phyloP scores from a whole-genome alignment of 192 early-diverging fungal genomes.

The Jimgerdemannia lactiflua region DNA sequence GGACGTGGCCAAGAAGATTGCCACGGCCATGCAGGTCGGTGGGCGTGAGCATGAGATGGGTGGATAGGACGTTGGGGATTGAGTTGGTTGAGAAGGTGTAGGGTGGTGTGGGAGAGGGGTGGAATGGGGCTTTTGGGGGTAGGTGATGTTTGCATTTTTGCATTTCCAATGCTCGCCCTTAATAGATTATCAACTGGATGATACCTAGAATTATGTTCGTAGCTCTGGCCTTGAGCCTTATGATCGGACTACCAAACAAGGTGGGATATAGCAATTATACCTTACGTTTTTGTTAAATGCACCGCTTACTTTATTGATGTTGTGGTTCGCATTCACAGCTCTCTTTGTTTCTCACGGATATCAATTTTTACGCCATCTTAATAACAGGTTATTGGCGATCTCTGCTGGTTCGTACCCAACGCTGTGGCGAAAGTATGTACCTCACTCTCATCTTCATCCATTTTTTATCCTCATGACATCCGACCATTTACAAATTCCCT shows the following conservation, averaged over 20 bases:
- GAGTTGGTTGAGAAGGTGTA: slow-evolving; percentile 31
- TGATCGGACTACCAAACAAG: slow-evolving; percentile 25
- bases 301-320: not conserved
- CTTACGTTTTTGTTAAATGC: not conserved
- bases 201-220: slow-evolving; percentile 26
- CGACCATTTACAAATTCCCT: not conserved
- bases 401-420: slow-evolving; percentile 57
- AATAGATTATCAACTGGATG: not conserved
- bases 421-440: slow-evolving; percentile 52
- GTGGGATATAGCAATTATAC: not conserved
- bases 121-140: no score
- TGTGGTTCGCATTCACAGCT: not conserved
- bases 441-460: not conserved
- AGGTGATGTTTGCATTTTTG: no score
- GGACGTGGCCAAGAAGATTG: slow-evolving; percentile 47
- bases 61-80: slow-evolving; percentile 32
- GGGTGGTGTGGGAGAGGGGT: no score
- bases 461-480: not conserved
- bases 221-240: slow-evolving; percentile 30
- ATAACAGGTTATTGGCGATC: slow-evolving; percentile 59
- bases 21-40: slow-evolving; percentile 36
- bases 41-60: slow-evolving; percentile 1
- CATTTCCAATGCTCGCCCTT: no score
- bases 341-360: not conserved
- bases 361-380: not conserved